Conservation (phyloP, 2,329 filamentous ascomycete species). For the Alternaria ethzedia region DNA sequence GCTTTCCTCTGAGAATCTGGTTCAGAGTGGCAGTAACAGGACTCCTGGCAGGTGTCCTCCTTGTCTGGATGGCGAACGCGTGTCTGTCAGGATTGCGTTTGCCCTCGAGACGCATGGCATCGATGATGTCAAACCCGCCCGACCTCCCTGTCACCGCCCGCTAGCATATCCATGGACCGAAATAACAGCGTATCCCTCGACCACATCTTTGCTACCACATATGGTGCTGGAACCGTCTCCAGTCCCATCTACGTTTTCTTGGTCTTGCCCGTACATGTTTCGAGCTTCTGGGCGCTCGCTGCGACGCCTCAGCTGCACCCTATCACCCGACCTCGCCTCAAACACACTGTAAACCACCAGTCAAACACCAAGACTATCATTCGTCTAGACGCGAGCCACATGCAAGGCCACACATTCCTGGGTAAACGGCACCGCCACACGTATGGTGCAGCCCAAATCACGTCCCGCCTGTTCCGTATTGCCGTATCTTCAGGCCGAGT, state of each 20-base stretch:
- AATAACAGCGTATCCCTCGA: conserved; percentile 1
- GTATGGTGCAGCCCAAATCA: neutral
- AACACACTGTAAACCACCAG: conserved; percentile 26
- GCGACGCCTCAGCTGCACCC: neutral
- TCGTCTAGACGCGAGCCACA: conserved; percentile 6
- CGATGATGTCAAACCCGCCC: conserved; percentile 29
- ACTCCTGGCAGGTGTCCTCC: neutral
- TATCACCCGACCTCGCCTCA: conserved; percentile 14
- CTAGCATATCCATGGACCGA: conserved; percentile 4
- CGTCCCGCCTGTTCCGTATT: conserved; percentile 6
- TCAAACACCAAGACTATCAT: conserved; percentile 13
- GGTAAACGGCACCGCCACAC: conserved; percentile 9
- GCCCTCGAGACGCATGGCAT: conserved; percentile 6
- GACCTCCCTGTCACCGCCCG: conserved; percentile 7
- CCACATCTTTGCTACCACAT: neutral
- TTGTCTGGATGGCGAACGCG: conserved; percentile 11
- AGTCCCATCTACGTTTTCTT: neutral
- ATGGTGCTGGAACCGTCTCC: conserved; percentile 6
- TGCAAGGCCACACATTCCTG: neutral
- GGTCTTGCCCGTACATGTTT: conserved; percentile 2
- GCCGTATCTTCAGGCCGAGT: neutral
- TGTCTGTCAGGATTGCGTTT: conserved; percentile 17
- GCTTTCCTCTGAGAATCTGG: neutral
- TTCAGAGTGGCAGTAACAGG: neutral
- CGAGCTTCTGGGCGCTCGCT: neutral